Conservation (phyloP, 2,329 filamentous ascomycete species). For the Didymella sp. region DNA sequence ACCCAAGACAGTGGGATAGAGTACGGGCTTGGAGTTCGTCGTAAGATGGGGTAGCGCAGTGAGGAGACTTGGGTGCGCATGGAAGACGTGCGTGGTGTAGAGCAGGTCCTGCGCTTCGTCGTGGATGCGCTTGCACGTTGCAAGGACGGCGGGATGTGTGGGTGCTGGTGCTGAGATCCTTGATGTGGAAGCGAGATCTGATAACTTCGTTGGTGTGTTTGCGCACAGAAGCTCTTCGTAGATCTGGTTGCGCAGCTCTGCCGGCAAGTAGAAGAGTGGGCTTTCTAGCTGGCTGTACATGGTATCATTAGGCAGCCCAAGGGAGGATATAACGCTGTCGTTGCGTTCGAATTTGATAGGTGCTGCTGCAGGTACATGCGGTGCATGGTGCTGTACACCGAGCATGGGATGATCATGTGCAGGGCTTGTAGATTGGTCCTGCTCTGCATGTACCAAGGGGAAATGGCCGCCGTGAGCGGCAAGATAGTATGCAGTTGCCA, state of each 20-base stretch:
- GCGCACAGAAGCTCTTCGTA: constrained; percentile 52
- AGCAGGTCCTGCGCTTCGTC: constrained; percentile 54
- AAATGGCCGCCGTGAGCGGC: constrained; percentile 33
- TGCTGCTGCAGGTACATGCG: constrained; percentile 13
- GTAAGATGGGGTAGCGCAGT: constrained; percentile 54
- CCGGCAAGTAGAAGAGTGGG: constrained; percentile 58
- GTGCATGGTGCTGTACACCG: constrained; percentile 14
- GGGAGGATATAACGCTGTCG: constrained; percentile 8
- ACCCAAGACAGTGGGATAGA: constrained; percentile 35
- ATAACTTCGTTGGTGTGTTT: constrained; percentile 18
- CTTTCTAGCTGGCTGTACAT: constrained; percentile 25
- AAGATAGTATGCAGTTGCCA: constrained; percentile 31
- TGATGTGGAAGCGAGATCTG: constrained; percentile 11
- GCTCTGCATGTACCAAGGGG: constrained; percentile 16
- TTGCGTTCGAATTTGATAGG: constrained; percentile 9
- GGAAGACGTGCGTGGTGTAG: constrained; percentile 59
- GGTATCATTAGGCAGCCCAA: neutral
- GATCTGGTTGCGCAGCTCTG: constrained; percentile 68
- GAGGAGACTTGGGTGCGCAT: constrained; percentile 58
- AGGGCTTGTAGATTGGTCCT: constrained; percentile 10
- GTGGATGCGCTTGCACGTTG: constrained; percentile 52
- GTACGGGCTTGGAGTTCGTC: constrained; percentile 47
- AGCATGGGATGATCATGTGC: constrained; percentile 19
- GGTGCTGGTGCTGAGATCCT: constrained; percentile 15
- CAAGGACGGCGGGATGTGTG: constrained; percentile 52